Evolutionary conservation across 352 stramenopile species (phyloP).

Genomic region (Pythium biforme): DNA sequence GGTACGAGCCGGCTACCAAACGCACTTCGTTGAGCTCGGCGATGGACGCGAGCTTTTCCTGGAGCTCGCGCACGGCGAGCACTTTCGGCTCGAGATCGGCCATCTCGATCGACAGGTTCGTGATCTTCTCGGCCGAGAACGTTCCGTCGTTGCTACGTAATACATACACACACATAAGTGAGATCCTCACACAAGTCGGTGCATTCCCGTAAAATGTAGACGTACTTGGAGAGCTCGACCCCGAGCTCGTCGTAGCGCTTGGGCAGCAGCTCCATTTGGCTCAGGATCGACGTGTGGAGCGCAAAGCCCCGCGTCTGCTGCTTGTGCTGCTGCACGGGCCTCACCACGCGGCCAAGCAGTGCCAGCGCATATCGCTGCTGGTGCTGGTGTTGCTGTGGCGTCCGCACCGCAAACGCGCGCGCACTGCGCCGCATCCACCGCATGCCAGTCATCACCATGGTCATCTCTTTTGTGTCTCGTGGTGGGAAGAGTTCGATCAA

Average conservation of each 20-base stretch:
- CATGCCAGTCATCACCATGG: constrained; percentile 22
- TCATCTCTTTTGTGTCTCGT: background rate
- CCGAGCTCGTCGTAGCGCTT: constrained; percentile 65
- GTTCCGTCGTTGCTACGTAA: constrained; percentile 63
- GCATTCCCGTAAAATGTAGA: too few relatives aligned
- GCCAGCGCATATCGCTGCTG: background rate
- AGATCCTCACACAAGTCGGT: too few relatives aligned
- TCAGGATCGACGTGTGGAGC: constrained; percentile 73
- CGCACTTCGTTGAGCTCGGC: constrained; percentile 82
- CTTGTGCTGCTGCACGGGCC: background rate
- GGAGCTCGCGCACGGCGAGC: constrained; percentile 64
- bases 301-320: constrained; percentile 45
- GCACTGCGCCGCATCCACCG: constrained; percentile 12
- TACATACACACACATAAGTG: background rate
- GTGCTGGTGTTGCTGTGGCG: background rate
- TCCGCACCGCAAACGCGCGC: background rate
- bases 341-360: background rate
- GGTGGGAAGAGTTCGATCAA: background rate
- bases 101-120: constrained; percentile 83
- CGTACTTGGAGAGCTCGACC: constrained; percentile 60
- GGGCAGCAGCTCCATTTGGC: constrained; percentile 63
- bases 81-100: constrained; percentile 76
- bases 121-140: constrained; percentile 72
- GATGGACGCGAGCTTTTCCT: constrained; percentile 90
- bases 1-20: too few relatives aligned